A percentile compares a stretch with the other conserved stretches of the same genome.
Evolutionary conservation across 75 land plant species (phyloP).

Genomic region (Ceratopteris richardii): DNA sequence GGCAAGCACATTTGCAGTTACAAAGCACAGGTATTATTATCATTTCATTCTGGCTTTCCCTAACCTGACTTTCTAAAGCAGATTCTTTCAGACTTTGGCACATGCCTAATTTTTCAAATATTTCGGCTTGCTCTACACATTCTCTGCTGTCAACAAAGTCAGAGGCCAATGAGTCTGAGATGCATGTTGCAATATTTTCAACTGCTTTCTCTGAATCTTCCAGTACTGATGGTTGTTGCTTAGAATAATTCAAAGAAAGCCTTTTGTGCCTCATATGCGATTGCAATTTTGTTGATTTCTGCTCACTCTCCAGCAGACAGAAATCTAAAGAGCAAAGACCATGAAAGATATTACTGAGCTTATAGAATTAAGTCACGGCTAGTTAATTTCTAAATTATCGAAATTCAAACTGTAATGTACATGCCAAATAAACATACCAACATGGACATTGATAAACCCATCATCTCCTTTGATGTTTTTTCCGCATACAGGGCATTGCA

Average conservation of each 20-base stretch:
- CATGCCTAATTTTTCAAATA: too few species aligned
- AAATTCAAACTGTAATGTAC: neutral
- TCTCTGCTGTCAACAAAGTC: too few species aligned
- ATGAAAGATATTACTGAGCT: too few species aligned
- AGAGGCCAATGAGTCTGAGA: too few species aligned
- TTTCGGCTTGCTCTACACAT: too few species aligned
- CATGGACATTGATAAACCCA: conserved; percentile 16
- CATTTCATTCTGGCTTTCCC: neutral
- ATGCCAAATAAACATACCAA: conserved; percentile 10
- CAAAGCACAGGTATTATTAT: neutral
- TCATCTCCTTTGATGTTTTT: conserved; percentile 19
- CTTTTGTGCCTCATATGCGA: conserved; percentile 11
- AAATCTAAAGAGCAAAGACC: too few species aligned
- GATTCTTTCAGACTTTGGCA: too few species aligned
- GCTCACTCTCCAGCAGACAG: too few species aligned
- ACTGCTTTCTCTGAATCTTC: neutral
- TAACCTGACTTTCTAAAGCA: neutral
- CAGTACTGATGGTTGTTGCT: neutral
- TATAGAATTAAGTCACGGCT: conserved; percentile 18
- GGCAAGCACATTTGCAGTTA: neutral
- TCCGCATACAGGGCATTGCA: conserved; percentile 24
- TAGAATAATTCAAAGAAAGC: conserved; percentile 13
- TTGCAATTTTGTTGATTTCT: neutral
- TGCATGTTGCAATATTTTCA: too few species aligned
- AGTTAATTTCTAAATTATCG: too few species aligned